Percentiles rank a stretch among this genome's conserved stretches.
These are phyloP conservation scores for Mortierella sp. DNA, from an alignment of 371 early-diverging fungal genomes.

Conservation along the genomic window DNA sequence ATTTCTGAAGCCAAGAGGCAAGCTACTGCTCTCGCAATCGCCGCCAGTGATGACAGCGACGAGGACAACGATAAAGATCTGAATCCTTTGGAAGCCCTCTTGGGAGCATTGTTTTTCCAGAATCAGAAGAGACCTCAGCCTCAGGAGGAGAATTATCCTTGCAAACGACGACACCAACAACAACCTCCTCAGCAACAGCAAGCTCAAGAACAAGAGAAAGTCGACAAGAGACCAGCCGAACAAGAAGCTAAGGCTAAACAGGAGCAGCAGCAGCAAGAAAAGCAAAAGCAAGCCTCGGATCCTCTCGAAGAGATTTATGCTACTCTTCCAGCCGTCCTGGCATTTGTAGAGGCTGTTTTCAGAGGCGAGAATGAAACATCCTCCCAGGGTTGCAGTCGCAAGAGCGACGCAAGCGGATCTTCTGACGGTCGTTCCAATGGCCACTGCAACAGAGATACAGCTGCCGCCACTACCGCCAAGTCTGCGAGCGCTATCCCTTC, in stretches of 20 bases:
- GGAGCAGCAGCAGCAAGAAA: conserved; percentile 1
- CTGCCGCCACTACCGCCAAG: neutral
- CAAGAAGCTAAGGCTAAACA: conserved; percentile 3
- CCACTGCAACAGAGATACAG: neutral
- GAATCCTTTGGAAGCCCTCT: conserved; percentile 22
- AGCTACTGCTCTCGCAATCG: conserved; percentile 6
- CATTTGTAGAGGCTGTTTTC: conserved; percentile 33
- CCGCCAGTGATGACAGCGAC: neutral
- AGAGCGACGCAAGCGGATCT: conserved; percentile 4
- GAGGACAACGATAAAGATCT: neutral
- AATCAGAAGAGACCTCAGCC: conserved; percentile 26
- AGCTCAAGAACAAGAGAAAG: conserved; percentile 5
- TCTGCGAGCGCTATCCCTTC: neutral
- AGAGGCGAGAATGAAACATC: conserved; percentile 6
- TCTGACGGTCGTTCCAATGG: neutral
- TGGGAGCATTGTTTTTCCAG: conserved; percentile 39
- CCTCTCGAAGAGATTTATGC: conserved; percentile 7
- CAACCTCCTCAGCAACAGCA: conserved; percentile 20
- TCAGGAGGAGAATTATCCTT: conserved; percentile 26
- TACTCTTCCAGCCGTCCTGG: conserved; percentile 20
- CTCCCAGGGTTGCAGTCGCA: neutral
- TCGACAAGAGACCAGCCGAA: neutral
- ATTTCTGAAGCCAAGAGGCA: conserved; percentile 12
- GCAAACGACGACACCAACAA: conserved; percentile 34
- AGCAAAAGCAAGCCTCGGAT: neutral